Base-by-base conservation (phyloP, 352 stramenopile genomes). In the Globisporangium apiculatum region DNA sequence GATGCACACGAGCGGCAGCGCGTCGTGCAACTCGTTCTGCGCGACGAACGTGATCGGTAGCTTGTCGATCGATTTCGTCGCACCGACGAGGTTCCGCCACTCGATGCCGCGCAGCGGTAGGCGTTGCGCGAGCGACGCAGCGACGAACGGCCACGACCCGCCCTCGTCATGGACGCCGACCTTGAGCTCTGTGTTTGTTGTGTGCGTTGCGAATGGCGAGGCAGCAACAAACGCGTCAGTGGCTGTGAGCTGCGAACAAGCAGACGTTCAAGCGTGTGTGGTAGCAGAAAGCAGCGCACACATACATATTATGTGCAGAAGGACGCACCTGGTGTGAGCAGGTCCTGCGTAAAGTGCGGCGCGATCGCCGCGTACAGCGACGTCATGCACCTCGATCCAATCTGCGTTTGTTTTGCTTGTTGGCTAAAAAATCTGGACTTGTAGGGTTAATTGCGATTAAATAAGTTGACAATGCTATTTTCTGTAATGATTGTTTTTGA, bases 111-210 rank as follows among this genome's bases (percentile, higher is more conserved):
- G 84, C 55, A 91, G 64, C 15, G 83, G 83, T 45, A 94, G 69
- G 0, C 81, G 73, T 57, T 83, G 72, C 2, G 64, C 61, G 38
- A 94, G 68, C 41, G 80, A 88, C 9, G 74, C 71, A 40, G 71
- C 72, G 17, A 94, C 53, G 65, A 94, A 91, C 60, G 87, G 80
- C 83, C 83, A 94, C n/a, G 89, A 79, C 51, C 79, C 83, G 45
- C 81, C 79, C 1, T 83, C 76, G 41, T 94, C 83, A 10, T 76
- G 67, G 62, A 86, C 87, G 5, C 75, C 78, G 47, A 94, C 71
- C n/a, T 75, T 74, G 37, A 91, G 69, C 9, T 82, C 76, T 77
- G 40, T 31, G 24, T 31, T 31, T 31, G 24, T 31, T 31, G 24
- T 31, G 24, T 31, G 24, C 24, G 24, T 31, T 31, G 24, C 24